phyloP scores from a whole-genome alignment of 768 basidiomycete species.

The Russula griseocarnosa region DNA sequence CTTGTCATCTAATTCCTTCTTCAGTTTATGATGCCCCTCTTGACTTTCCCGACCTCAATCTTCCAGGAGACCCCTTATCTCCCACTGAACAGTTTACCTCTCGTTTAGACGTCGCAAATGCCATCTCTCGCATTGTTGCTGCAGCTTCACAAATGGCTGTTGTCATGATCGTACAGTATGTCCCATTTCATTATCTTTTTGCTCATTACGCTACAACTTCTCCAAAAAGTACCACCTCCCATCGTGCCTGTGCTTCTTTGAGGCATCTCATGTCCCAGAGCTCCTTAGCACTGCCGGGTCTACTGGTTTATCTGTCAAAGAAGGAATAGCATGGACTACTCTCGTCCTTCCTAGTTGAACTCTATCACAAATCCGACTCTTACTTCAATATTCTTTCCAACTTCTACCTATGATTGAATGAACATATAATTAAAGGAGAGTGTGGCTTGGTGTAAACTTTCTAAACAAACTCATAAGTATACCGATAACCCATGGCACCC shows the following conservation, averaged over 20 bases:
- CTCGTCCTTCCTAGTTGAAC: too few relatives aligned
- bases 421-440: too few relatives aligned
- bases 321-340: too few relatives aligned
- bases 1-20: conserved; percentile 17
- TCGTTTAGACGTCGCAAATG: conserved; percentile 55
- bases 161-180: conserved; percentile 66
- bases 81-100: conserved; percentile 52
- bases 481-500: too few relatives aligned
- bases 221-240: conserved; percentile 64
- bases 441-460: too few relatives aligned
- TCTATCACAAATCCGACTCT: too few relatives aligned
- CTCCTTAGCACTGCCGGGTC: conserved; percentile 63
- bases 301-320: conserved; percentile 46
- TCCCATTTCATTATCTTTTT: background rate
- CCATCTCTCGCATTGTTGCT: conserved; percentile 61
- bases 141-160: conserved; percentile 65
- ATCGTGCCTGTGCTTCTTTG: conserved; percentile 66
- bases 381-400: too few relatives aligned
- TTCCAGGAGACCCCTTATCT: conserved; percentile 36
- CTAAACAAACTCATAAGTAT: too few relatives aligned
- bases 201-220: background rate
- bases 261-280: conserved; percentile 67
- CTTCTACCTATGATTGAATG: too few relatives aligned
- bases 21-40: conserved; percentile 16
- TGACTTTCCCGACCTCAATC: conserved; percentile 33